Percentiles rank a stretch among this genome's conserved stretches.
Evolutionary conservation across 192 early-diverging fungal species (phyloP).

Genomic region (Coemansia sp.): DNA sequence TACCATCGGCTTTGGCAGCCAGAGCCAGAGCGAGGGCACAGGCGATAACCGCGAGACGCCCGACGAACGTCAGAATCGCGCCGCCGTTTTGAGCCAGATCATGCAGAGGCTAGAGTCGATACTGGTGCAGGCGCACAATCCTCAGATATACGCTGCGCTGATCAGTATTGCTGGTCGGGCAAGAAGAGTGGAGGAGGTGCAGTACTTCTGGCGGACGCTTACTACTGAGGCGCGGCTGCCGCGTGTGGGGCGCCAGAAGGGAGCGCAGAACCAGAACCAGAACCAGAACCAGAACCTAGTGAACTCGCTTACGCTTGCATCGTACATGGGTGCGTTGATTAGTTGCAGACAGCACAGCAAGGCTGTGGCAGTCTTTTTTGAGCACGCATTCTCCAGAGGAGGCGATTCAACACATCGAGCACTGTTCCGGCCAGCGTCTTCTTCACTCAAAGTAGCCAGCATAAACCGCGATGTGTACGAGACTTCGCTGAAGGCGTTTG

Average conservation of each 20-base stretch:
- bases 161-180: slow-evolving; percentile 22
- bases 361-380: slow-evolving; percentile 34
- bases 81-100: slow-evolving; percentile 9
- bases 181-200: slow-evolving; percentile 15
- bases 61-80: not conserved
- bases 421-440: slow-evolving; percentile 9
- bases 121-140: slow-evolving; percentile 22
- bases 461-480: slow-evolving; percentile 37
- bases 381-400: slow-evolving; percentile 7
- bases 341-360: slow-evolving; percentile 27
- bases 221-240: slow-evolving; percentile 16
- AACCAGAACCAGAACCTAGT: slow-evolving; percentile 10
- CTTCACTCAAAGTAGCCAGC: slow-evolving; percentile 2
- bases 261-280: not conserved
- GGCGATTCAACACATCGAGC: slow-evolving; percentile 9
- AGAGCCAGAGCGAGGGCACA: not conserved
- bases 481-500: slow-evolving; percentile 35
- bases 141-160: slow-evolving; percentile 37
- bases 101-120: slow-evolving; percentile 30
- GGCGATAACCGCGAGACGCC: not conserved
- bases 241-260: not conserved
- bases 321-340: slow-evolving; percentile 45
- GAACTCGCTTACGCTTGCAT: slow-evolving; percentile 35
- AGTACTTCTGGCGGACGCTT: slow-evolving; percentile 36
- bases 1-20: slow-evolving; percentile 34